Evolutionary conservation across 768 basidiomycete genomes (phyloP), one percentile per base, ranked within the genome.

Genomic region (Macrolepiota albuminosa): DNA sequence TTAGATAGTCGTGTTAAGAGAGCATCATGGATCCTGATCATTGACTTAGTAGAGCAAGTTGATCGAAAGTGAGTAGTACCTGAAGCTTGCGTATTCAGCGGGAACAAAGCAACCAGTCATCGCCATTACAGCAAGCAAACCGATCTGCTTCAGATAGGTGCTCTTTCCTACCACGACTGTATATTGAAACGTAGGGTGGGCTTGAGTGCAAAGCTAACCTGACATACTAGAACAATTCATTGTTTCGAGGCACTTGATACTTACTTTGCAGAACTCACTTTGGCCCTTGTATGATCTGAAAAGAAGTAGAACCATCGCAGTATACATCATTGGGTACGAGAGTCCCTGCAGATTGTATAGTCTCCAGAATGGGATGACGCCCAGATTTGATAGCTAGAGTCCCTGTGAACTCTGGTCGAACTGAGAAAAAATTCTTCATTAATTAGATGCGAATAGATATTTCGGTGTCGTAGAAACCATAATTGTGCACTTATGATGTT

Each of bases 101-200:
- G 97, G 94, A 5, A 99, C 91, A 67, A 91, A 96, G 71, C 87
- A 93, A 0, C 95, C 91, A 61, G 87, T 86, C 85, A 94, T 89
- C 0, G 93, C 93, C 84, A 96, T 89, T 39, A 95, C 76, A 1
- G 85, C 80, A 48, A 98, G 73, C 3, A 98, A 77, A 1, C 88
- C 95, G 34, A 93, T 83, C 71, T 98, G 95, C 14, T 88, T 84
- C 16, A 99, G 76, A 67, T 95, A 96, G 0, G 95, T 98, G 69
- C 92, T 95, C 73, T 99, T 98, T 0, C 95, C 94, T 82, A 53
- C 21, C 8, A 49, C 24, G 16, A 26, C 33, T 21, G 6, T 37
- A 33, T 14, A 34, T 45, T 55, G n/a, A 54, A 16, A 47, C 18
- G 4, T 5, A 33, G 13, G 36, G 26, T 11, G 37, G 16, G 21